phyloP scores from a whole-genome alignment of 2,329 filamentous ascomycete genomes.

The Trichoderma afroharzianum region DNA sequence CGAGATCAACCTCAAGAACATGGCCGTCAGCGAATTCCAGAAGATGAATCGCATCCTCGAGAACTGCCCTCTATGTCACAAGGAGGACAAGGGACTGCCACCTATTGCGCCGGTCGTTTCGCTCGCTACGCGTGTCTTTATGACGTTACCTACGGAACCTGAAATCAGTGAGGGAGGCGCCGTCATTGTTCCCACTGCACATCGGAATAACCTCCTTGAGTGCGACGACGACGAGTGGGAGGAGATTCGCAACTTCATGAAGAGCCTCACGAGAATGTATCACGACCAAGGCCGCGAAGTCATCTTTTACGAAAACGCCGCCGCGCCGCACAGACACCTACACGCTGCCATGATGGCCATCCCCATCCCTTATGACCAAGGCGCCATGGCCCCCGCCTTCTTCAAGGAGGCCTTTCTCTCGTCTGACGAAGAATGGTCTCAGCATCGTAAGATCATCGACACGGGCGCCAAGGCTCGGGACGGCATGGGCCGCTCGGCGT shows the following conservation, averaged over 20 bases:
- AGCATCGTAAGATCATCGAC: slow-evolving; percentile 93
- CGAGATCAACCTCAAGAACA: slow-evolving; percentile 81
- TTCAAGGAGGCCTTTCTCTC: slow-evolving; percentile 92
- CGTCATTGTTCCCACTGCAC: slow-evolving; percentile 83
- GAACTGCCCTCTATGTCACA: slow-evolving; percentile 83
- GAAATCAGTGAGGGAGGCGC: slow-evolving; percentile 81
- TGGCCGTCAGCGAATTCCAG: slow-evolving; percentile 83
- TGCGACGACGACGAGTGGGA: slow-evolving; percentile 99
- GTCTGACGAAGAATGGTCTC: slow-evolving; percentile 88
- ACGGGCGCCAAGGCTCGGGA: slow-evolving; percentile 64
- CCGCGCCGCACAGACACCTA: slow-evolving; percentile 68
- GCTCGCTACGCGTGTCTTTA: slow-evolving; percentile 77
- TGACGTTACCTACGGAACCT: slow-evolving; percentile 86
- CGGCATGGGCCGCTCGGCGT: slow-evolving; percentile 72
- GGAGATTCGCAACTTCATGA: slow-evolving; percentile 99
- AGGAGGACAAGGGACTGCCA: slow-evolving; percentile 71
- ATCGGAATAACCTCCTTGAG: slow-evolving; percentile 86
- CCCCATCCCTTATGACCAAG: slow-evolving; percentile 86
- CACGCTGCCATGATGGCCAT: slow-evolving; percentile 86
- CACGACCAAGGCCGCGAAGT: slow-evolving; percentile 89
- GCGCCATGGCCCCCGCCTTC: slow-evolving; percentile 87
- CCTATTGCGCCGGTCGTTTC: slow-evolving; percentile 83
- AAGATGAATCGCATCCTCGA: slow-evolving; percentile 85
- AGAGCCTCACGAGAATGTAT: slow-evolving; percentile 88
- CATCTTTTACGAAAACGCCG: slow-evolving; percentile 97